A percentile compares a stretch with the other conserved stretches of the same genome.
Conservation (phyloP, 148 eudicot species). For the Camellia lanceoleosa region DNA sequence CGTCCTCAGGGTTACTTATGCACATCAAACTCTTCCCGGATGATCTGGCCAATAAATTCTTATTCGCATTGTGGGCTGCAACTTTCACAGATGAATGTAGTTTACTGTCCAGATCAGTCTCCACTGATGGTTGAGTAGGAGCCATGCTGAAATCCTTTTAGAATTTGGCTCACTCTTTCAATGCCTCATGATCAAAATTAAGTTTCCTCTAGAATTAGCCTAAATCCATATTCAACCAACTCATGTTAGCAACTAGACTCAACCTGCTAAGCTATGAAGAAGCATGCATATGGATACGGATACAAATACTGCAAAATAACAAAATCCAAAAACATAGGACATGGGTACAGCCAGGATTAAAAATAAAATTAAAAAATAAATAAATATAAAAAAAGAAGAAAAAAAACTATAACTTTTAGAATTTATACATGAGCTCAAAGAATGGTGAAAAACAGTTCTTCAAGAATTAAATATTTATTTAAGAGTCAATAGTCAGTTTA, state of each 20-base stretch:
- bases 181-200: not conserved
- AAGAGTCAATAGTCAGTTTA: too few relatives aligned
- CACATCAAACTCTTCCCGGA: conserved; percentile 26
- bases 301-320: too few relatives aligned
- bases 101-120: not conserved
- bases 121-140: conserved; percentile 12
- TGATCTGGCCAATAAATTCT: conserved; percentile 24
- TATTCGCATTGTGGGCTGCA: conserved; percentile 25
- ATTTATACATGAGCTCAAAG: too few relatives aligned
- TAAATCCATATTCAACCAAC: not conserved
- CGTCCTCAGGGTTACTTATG: conserved; percentile 38
- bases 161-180: conserved; percentile 13
- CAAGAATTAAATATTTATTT: too few relatives aligned
- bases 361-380: too few relatives aligned
- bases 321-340: too few relatives aligned
- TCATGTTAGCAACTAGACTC: not conserved
- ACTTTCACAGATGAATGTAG: conserved; percentile 15
- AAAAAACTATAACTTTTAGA: too few relatives aligned
- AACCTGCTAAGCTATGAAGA: not conserved
- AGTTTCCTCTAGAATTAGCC: not conserved
- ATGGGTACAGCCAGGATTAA: too few relatives aligned
- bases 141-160: not conserved
- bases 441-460: too few relatives aligned
- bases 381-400: too few relatives aligned
- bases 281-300: too few relatives aligned